These are phyloP conservation scores for Salvia splendens DNA, from an alignment of 257 asterid species.

Conservation along the genomic window DNA sequence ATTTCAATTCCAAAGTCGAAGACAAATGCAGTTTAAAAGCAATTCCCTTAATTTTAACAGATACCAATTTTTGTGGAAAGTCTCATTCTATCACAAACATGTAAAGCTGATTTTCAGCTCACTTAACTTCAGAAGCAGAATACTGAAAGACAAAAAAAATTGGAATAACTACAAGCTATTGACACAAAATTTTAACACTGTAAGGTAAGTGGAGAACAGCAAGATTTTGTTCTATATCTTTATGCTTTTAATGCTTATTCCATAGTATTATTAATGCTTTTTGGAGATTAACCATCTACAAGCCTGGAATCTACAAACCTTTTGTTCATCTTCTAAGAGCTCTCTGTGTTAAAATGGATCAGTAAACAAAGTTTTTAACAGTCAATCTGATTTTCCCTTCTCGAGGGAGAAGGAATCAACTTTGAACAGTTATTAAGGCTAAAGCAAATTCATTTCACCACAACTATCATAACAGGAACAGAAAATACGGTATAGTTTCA, in stretches of 20 bases:
- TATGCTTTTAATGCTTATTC: no score
- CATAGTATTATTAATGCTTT: neutral
- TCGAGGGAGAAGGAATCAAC: neutral
- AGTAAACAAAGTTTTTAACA: neutral
- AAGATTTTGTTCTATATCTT: neutral
- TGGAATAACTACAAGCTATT: neutral
- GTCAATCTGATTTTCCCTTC: no score
- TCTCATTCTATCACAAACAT: constrained; percentile 5
- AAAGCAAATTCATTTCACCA: constrained; percentile 19
- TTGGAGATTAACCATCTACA: constrained; percentile 16
- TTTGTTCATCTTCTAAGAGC: neutral
- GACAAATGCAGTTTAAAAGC: constrained; percentile 14
- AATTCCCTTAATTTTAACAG: neutral
- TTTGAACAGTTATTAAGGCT: neutral
- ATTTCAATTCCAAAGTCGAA: neutral
- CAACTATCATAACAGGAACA: constrained; percentile 14
- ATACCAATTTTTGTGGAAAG: neutral
- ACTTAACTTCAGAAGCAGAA: neutral
- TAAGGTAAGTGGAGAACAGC: neutral
- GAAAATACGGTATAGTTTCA: constrained; percentile 11
- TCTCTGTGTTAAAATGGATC: neutral
- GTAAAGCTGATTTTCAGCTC: constrained; percentile 1
- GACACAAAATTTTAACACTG: neutral
- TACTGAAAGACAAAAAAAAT: neutral
- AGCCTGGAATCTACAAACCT: neutral